Evolutionary conservation across 495 filamentous ascomycete genomes (phyloP), one percentile per base, ranked within the genome.

Genomic region (Daldinia decipiens): DNA sequence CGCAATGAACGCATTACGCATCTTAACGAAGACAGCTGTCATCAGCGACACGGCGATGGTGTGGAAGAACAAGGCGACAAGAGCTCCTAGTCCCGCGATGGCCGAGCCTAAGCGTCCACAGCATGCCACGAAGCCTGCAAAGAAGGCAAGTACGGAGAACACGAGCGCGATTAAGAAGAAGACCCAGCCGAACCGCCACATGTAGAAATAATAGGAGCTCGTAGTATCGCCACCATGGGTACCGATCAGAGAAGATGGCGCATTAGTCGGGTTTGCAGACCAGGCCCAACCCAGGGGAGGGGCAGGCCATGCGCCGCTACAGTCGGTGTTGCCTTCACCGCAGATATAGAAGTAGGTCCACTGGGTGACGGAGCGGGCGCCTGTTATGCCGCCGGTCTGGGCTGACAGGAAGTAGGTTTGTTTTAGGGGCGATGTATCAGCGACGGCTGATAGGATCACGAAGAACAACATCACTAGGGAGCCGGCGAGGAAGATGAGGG

Each of bases 291-390:
- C 86, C 17, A 87, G 55, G 7, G 85, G 82, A 0, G 82, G 73
- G 5, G 76, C 85, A 4, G 86, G 82, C 32, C 75, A 74, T 0
- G 83, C 63, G 0, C 62, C 29, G 50, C 83, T 79, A 71, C 86
- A 87, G 74, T 86, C 77, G 13, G 29, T 31, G 69, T 88, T 87
- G 72, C 72, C 79, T 32, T 63, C 74, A 24, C 84, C 85, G 72
- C 86, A 88, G 61, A 95, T 78, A 72, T 89, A 88, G 87, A 94
- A 95, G 81, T 90, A 95, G 3, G 93, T 95, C 94, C 94, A 97
- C 79, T 94, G 88, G 7, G 92, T 89, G 7, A 86, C 68, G 36
- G 85, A 34, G 11, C 84, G 80, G 1, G 93, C 88, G 21, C 87
- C 87, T 11, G 89, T 81, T 74, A 96, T 93, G 73, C 82, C 87